Conservation (phyloP, 2,329 filamentous ascomycete species). For the Xylaria sp. region DNA sequence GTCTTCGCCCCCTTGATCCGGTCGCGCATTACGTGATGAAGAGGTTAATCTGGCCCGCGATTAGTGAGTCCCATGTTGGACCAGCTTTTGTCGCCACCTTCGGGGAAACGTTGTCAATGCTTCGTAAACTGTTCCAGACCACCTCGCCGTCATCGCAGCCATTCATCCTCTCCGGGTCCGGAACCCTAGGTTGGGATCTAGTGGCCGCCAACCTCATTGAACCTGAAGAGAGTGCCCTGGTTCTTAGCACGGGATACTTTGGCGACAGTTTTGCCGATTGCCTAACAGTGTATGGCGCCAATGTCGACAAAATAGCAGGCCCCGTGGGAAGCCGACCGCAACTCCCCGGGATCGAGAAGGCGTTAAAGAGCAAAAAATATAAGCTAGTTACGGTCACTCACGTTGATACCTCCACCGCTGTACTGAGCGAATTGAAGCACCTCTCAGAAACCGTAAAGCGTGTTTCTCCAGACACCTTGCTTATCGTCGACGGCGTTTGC, state of each 20-base stretch:
- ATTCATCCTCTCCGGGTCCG: conserved; percentile 92
- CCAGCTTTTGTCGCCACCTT: conserved; percentile 90
- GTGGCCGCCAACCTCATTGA: conserved; percentile 94
- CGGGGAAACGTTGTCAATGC: conserved; percentile 86
- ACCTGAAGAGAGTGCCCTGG: conserved; percentile 87
- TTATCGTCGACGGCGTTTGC: conserved; percentile 96
- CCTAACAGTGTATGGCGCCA: conserved; percentile 88
- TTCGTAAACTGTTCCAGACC: conserved; percentile 95
- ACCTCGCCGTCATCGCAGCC: conserved; percentile 84
- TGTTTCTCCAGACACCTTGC: conserved; percentile 89
- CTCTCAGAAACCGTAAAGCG: conserved; percentile 84
- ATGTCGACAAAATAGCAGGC: conserved; percentile 88
- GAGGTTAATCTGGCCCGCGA: conserved; percentile 30
- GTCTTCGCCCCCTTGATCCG: conserved; percentile 40
- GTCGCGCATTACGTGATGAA: conserved; percentile 8
- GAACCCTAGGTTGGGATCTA: conserved; percentile 96
- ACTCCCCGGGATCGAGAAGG: conserved; percentile 86
- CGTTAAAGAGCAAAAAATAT: conserved; percentile 89
- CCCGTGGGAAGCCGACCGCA: conserved; percentile 89
- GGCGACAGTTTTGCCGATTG: conserved; percentile 94
- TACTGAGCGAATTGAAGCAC: conserved; percentile 88
- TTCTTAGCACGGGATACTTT: conserved; percentile 97
- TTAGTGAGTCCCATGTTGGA: conserved; percentile 92
- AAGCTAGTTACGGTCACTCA: conserved; percentile 96
- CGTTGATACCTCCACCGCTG: conserved; percentile 96